Evolutionary conservation across 2,329 filamentous ascomycete species (phyloP), one percentile per base, ranked within the genome.

Genomic region (Clarireedia paspali): DNA sequence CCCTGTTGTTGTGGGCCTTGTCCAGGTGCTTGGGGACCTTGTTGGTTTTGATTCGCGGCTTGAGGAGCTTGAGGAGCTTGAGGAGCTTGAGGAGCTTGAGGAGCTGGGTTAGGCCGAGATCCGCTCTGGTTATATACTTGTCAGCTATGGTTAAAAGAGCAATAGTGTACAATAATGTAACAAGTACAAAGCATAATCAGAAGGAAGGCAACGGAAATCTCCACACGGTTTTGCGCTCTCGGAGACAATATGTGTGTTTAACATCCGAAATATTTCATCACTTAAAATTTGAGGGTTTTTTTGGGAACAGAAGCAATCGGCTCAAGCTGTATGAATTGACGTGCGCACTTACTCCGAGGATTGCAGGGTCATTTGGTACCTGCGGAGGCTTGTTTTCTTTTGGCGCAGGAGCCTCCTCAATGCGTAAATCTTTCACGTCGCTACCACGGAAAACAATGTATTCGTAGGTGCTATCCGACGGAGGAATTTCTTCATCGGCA

Each of bases 171-270:
- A 50, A 45, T n/a, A 38, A 39, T 54, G 40, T 15, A 57, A 39
- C 60, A 56, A 55, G 64, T 65, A 53, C 7, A 47, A 47, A 20
- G 7, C 47, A 66, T 61, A 69, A 84, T 96, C 91, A 96, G 91
- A 96, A 96, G 91, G 91, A 96, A 96, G 91, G 91, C 91, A 96
- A 96, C 91, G 91, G 91, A 96, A 86, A 88, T 83, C 75, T 96
- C 91, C 85, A 95, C 91, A 96, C 77, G 81, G 81, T 77, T 83
- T 85, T 95, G 91, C 91, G 90, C 90, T 88, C 87, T 87, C 88
- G 88, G 88, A 87, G 86, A 84, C 80, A 82, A 82, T 78, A 79
- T 82, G 79, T 82, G 79, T 80, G 74, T 34, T 95, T 95, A 89
- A 94, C 89, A 96, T 96, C 91, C 91, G 91, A 81, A 87, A 89